A percentile compares a stretch with the other conserved stretches of the same genome.
These are phyloP conservation scores for Melocanna baccifera DNA, from an alignment of 176 grass and related monocot species.

Conservation along the genomic window DNA sequence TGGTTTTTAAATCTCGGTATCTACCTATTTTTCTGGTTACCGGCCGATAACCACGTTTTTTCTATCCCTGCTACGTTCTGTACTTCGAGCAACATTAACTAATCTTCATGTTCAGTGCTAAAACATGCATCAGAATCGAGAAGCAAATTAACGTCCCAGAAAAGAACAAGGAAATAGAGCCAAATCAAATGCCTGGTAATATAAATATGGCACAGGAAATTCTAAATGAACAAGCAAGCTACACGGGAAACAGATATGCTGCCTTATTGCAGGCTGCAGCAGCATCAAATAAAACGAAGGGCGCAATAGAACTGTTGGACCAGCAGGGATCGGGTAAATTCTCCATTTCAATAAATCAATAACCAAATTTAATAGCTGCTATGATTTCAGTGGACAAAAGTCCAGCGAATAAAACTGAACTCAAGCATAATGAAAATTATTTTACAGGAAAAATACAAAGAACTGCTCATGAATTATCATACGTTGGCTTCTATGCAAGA, in stretches of 20 bases:
- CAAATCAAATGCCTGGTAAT: background rate
- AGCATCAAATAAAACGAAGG: background rate
- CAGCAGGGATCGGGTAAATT: background rate
- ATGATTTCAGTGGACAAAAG: conserved; percentile 24
- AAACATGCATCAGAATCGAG: background rate
- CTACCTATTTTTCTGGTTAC: too few species aligned
- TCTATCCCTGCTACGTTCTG: background rate
- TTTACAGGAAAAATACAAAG: conserved; percentile 37
- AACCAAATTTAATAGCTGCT: conserved; percentile 3
- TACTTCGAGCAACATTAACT: background rate
- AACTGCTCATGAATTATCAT: conserved; percentile 22
- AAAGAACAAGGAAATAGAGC: background rate
- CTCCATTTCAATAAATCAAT: background rate
- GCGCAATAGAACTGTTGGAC: background rate
- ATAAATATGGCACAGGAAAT: background rate
- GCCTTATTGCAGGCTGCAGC: background rate
- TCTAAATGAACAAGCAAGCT: background rate
- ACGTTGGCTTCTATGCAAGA: conserved; percentile 61
- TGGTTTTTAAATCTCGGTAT: too few species aligned
- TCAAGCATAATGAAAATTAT: conserved; percentile 36
- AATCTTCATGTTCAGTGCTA: background rate
- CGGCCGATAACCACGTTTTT: too few species aligned
- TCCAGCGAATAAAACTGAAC: conserved; percentile 38
- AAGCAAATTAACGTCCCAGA: background rate
- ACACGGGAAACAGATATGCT: background rate